phyloP scores from a whole-genome alignment of 805 yeast species.

The Metschnikowia gruessii region DNA sequence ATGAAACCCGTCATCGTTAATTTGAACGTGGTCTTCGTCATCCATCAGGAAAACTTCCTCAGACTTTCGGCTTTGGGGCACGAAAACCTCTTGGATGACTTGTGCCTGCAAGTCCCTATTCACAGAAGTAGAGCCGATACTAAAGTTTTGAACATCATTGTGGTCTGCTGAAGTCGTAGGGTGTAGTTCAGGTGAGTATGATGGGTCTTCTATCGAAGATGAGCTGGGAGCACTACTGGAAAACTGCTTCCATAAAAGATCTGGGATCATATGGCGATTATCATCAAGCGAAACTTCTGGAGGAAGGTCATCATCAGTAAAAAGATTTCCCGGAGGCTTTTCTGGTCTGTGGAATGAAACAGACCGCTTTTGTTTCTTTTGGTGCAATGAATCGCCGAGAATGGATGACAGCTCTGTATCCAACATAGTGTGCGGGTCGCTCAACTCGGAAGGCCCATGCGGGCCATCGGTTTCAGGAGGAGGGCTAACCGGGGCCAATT shows the following conservation, averaged over 20 bases:
- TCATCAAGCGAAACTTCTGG: slow-evolving; percentile 92
- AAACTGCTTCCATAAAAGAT: slow-evolving; percentile 65
- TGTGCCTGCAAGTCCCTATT: slow-evolving; percentile 40
- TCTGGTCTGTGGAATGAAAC: slow-evolving; percentile 6
- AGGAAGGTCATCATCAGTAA: slow-evolving; percentile 29
- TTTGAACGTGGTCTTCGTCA: slow-evolving; percentile 32
- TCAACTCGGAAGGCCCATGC: neutral
- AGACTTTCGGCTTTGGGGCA: slow-evolving; percentile 36
- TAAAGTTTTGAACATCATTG: slow-evolving; percentile 16
- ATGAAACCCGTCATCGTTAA: slow-evolving; percentile 9
- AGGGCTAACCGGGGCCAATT: slow-evolving; percentile 10
- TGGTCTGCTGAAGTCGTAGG: slow-evolving; percentile 6
- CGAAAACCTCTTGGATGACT: slow-evolving; percentile 38
- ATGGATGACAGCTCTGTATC: neutral
- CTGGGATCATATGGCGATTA: slow-evolving; percentile 88
- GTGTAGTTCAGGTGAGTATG: slow-evolving; percentile 7
- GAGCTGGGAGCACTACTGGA: slow-evolving; percentile 33
- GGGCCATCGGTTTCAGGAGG: neutral
- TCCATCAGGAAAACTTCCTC: slow-evolving; percentile 47
- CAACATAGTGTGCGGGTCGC: neutral
- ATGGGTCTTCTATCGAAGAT: slow-evolving; percentile 11
- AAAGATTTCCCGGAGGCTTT: slow-evolving; percentile 7
- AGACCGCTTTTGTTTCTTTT: slow-evolving; percentile 1
- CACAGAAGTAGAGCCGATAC: slow-evolving; percentile 34
- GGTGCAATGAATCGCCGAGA: neutral